A percentile compares a stretch with the other conserved stretches of the same genome.
These are phyloP conservation scores for Coemansia sp. DNA, from an alignment of 192 early-diverging fungal species.

Conservation along the genomic window DNA sequence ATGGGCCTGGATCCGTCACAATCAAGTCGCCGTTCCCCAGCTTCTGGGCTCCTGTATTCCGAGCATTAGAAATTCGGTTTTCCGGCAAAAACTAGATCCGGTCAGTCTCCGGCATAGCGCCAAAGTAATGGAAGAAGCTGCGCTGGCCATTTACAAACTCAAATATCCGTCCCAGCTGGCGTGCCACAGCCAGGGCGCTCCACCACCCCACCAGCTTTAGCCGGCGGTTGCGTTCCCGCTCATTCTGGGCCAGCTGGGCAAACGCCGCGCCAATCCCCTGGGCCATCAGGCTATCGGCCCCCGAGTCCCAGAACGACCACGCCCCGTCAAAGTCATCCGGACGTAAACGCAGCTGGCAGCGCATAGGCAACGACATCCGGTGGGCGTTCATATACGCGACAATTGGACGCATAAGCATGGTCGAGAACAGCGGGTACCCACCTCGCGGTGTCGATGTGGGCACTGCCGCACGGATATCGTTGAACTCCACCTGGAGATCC, in stretches of 20 bases:
- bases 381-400: constrained; percentile 94
- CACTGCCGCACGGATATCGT: constrained; percentile 85
- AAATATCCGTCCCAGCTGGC: constrained; percentile 62
- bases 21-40: no score
- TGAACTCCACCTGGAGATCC: constrained; percentile 78
- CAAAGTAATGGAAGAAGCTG: constrained; percentile 59
- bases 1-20: no score
- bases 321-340: constrained; percentile 85
- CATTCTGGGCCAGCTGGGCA: constrained; percentile 68
- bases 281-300: constrained; percentile 63
- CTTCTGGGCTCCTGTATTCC: no score
- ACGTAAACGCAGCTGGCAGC: constrained; percentile 70
- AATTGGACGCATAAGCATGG: constrained; percentile 84
- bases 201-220: constrained; percentile 85
- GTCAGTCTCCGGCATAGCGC: no score
- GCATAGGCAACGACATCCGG: constrained; percentile 77
- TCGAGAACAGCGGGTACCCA: constrained; percentile 70
- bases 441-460: constrained; percentile 57
- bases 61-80: no score
- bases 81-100: no score
- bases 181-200: constrained; percentile 71
- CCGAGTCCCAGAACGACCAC: constrained; percentile 85
- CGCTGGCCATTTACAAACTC: constrained; percentile 69
- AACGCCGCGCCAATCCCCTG: constrained; percentile 81
- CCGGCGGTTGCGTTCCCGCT: constrained; percentile 73